These are phyloP conservation scores for Lycium barbarum DNA, from an alignment of 257 asterid genomes.

Conservation along the genomic window DNA sequence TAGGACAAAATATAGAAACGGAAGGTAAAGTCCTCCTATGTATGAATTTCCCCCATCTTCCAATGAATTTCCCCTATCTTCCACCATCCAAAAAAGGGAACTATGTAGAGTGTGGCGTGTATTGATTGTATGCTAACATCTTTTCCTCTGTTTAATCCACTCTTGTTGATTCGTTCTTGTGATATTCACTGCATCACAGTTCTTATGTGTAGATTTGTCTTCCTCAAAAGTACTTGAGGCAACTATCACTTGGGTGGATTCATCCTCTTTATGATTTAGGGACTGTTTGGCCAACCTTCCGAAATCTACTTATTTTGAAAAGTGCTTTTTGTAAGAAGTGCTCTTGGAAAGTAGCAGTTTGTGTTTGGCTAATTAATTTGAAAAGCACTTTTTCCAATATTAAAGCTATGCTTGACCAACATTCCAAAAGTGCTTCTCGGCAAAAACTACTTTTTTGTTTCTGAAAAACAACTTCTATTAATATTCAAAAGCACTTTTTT, in stretches of 20 bases:
- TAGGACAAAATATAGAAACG: slow-evolving; percentile 79
- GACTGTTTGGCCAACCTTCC: too few species aligned
- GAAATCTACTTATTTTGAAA: too few species aligned
- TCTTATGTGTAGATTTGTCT: background rate
- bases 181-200: background rate
- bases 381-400: too few species aligned
- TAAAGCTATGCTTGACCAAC: too few species aligned
- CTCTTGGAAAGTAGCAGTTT: too few species aligned
- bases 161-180: background rate
- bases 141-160: background rate
- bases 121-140: background rate
- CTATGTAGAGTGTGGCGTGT: background rate
- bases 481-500: too few species aligned
- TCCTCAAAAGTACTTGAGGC: slow-evolving; percentile 10
- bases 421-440: too few species aligned
- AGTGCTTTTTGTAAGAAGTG: too few species aligned
- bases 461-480: too few species aligned
- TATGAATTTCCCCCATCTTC: background rate
- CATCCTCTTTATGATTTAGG: background rate
- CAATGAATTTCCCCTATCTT: background rate
- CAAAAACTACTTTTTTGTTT: too few species aligned
- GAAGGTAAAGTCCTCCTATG: slow-evolving; percentile 53
- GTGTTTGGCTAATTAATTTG: too few species aligned
- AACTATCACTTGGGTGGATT: background rate
- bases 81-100: background rate